phyloP scores from a whole-genome alignment of 2,329 filamentous ascomycete genomes.

The Penicillium aurantiogriseum region DNA sequence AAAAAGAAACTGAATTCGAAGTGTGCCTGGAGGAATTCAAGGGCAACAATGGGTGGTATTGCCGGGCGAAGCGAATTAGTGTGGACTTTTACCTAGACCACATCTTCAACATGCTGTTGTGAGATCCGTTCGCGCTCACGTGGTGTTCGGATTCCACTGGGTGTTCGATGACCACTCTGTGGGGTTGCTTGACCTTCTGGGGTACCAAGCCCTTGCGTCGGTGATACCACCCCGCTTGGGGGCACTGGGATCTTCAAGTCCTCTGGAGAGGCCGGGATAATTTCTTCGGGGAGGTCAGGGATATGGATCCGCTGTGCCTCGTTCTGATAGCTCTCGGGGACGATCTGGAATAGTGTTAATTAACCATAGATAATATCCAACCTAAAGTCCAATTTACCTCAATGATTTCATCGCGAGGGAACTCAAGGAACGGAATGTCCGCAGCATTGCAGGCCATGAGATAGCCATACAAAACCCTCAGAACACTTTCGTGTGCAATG shows the following conservation, averaged over 20 bases:
- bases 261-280: conserved; percentile 75
- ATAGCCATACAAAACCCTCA: conserved; percentile 94
- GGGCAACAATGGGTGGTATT: background rate
- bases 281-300: conserved; percentile 61
- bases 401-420: conserved; percentile 95
- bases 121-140: conserved; percentile 46
- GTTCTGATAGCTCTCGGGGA: conserved; percentile 96
- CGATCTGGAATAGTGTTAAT: conserved; percentile 59
- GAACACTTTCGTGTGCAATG: conserved; percentile 96
- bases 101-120: conserved; percentile 47
- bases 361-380: conserved; percentile 7
- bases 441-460: conserved; percentile 97
- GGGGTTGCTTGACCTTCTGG: conserved; percentile 46
- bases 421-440: conserved; percentile 89
- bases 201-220: conserved; percentile 43
- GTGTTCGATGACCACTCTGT: conserved; percentile 38
- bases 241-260: conserved; percentile 77
- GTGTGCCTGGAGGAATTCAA: background rate
- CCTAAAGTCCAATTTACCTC: conserved; percentile 55
- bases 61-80: background rate
- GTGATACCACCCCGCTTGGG: conserved; percentile 51
- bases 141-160: conserved; percentile 35
- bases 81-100: conserved; percentile 31
- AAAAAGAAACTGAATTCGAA: background rate
- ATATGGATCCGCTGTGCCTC: conserved; percentile 89